These are phyloP conservation scores for Citrus trifoliata DNA, from an alignment of 345 rosid genomes.

Conservation along the genomic window DNA sequence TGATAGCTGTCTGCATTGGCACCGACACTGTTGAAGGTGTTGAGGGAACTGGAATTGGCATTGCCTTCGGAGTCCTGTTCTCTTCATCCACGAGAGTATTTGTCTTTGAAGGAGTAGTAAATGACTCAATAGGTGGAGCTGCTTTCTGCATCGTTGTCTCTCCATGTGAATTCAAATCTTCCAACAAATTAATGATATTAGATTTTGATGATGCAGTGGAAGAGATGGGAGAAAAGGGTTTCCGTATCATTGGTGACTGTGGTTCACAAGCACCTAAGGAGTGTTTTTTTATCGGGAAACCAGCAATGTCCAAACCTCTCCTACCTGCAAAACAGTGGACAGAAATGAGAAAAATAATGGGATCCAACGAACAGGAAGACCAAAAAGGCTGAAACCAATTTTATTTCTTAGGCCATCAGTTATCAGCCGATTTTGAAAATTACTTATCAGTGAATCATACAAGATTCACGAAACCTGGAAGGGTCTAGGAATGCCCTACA, in stretches of 20 bases:
- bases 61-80: constrained; percentile 60
- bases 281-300: constrained; percentile 53
- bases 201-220: constrained; percentile 48
- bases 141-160: constrained; percentile 34
- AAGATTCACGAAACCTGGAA: not conserved
- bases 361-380: not conserved
- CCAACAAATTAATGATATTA: constrained; percentile 30
- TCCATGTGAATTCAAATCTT: constrained; percentile 15
- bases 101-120: constrained; percentile 55
- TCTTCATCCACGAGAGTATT: constrained; percentile 42
- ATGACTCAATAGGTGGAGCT: constrained; percentile 24
- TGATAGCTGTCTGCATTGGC: constrained; percentile 71
- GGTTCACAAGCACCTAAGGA: constrained; percentile 53
- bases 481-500: not conserved
- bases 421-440: too few relatives aligned
- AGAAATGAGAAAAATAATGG: not conserved
- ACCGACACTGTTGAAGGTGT: constrained; percentile 71
- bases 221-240: constrained; percentile 86
- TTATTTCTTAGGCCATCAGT: too few relatives aligned
- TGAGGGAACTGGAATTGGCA: constrained; percentile 47
- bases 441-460: not conserved
- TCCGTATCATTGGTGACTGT: constrained; percentile 67
- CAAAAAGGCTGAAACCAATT: not conserved
- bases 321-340: constrained; percentile 33
- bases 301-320: constrained; percentile 72